Percentiles rank a stretch among this genome's conserved stretches.
Conservation (phyloP, 2,329 filamentous ascomycete species). For the Colletotrichum siamense region DNA sequence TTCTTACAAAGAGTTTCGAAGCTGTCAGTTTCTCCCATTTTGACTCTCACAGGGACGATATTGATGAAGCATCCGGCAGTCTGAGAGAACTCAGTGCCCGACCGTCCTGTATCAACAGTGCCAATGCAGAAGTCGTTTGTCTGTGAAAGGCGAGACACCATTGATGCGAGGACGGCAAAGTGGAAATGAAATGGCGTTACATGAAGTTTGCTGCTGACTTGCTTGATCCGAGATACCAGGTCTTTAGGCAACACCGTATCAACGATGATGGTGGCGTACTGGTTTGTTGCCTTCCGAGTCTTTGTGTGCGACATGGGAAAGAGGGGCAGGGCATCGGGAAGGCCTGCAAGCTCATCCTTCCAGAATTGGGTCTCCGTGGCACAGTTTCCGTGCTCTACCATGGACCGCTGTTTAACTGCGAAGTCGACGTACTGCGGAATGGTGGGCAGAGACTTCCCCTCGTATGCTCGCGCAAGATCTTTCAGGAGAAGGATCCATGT, state of each 20-base stretch:
- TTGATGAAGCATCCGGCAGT: slow-evolving; percentile 56
- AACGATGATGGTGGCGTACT: not conserved
- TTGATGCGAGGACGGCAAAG: slow-evolving; percentile 38
- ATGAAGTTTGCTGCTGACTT: not conserved
- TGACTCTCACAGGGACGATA: slow-evolving; percentile 50
- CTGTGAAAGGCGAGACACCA: not conserved
- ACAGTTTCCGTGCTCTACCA: slow-evolving; percentile 31
- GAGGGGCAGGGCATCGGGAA: slow-evolving; percentile 36
- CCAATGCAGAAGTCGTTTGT: slow-evolving; percentile 50
- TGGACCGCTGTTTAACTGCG: slow-evolving; percentile 32
- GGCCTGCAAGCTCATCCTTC: slow-evolving; percentile 22
- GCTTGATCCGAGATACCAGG: not conserved
- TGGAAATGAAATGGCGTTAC: slow-evolving; percentile 49
- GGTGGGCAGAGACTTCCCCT: slow-evolving; percentile 25
- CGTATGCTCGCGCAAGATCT: slow-evolving; percentile 51
- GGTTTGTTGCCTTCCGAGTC: not conserved
- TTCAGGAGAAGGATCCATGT: slow-evolving; percentile 46
- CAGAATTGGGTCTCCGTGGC: slow-evolving; percentile 38
- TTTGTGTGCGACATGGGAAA: slow-evolving; percentile 29
- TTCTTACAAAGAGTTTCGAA: not conserved
- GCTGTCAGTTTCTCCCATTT: not conserved
- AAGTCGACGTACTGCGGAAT: slow-evolving; percentile 41
- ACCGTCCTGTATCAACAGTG: slow-evolving; percentile 48
- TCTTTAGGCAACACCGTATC: not conserved
- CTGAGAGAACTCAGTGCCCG: slow-evolving; percentile 30